Evolutionary conservation across 1,139 yeast species (phyloP), one percentile per base, ranked within the genome.

Genomic region (Kodamaea sp.): DNA sequence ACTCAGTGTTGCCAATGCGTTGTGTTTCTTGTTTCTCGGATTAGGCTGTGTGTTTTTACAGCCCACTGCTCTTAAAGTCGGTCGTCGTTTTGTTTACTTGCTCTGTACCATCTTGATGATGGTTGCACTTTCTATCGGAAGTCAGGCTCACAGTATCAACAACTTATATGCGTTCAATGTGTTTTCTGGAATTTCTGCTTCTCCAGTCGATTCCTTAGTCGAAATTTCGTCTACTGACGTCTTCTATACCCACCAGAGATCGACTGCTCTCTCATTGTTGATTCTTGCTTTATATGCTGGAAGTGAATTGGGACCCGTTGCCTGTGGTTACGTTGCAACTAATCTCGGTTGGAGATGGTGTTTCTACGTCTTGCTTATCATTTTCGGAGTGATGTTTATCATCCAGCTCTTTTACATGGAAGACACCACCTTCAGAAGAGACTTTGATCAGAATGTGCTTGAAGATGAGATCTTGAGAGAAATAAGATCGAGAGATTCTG

Each of bases 141-240:
- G 67, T 18, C 51, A 47, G 24, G 56, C 72, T 2, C 52, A 45
- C 1, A 50, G 40, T 22, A 51, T 69, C 14, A 41, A 47, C 7
- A 45, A 45, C 22, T 38, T 69, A 24, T 63, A 61, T 40, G 70
- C 57, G 1, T 54, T 55, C 13, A 61, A 60, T 35, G 50, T 64
- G 10, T 46, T 72, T 30, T 43, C 55, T 4, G 76, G 78, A 5
- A 57, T 70, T 42, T 68, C 73, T 3, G 75, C 73, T 20, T 75
- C 77, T 21, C 78, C 78, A 2, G 66, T 69, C 34, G 77, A 71
- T 42, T 66, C 76, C 1, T 55, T 73, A 40, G 74, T 71, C 19
- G 75, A 71, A 43, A 70, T 73, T 12, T 64, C 73, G 2, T 64
- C 71, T 7, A 66, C 73, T 2, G 78, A 73, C 46, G 63, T 72